Conservation (phyloP, 2,329 filamentous ascomycete genomes). For the Alternaria sp. region DNA sequence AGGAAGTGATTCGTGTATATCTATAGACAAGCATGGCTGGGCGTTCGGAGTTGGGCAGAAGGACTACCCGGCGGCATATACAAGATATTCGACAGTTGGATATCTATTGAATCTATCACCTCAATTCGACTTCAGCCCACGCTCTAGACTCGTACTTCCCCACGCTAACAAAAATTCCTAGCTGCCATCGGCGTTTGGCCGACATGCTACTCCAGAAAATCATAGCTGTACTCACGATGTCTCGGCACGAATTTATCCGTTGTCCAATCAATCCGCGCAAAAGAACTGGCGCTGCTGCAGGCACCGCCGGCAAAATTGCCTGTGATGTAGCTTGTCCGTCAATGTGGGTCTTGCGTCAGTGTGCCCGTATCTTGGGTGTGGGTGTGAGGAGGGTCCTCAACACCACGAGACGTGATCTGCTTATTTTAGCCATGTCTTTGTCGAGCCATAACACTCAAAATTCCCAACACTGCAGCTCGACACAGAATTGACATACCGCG, state of each 20-base stretch:
- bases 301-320: constrained; percentile 45
- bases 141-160: constrained; percentile 8
- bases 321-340: constrained; percentile 30
- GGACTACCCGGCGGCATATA: constrained; percentile 29
- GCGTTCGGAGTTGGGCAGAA: constrained; percentile 35
- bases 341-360: constrained; percentile 29
- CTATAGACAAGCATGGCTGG: constrained; percentile 30
- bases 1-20: constrained; percentile 33
- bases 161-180: constrained; percentile 6
- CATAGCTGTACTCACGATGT: constrained; percentile 5
- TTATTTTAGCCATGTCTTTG: constrained; percentile 26
- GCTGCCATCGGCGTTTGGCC: constrained; percentile 12
- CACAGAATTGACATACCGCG: constrained; percentile 12
- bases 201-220: constrained; percentile 8
- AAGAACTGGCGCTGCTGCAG: constrained; percentile 26
- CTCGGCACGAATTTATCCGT: constrained; percentile 34
- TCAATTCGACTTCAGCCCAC: neutral
- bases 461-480: neutral
- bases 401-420: constrained; percentile 26
- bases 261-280: constrained; percentile 26
- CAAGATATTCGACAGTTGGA: constrained; percentile 11
- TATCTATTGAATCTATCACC: constrained; percentile 4
- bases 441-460: constrained; percentile 1
- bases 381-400: constrained; percentile 24
- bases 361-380: constrained; percentile 21